Evolutionary conservation across 257 asterid species (phyloP).

Genomic region (Solanum etuberosum): DNA sequence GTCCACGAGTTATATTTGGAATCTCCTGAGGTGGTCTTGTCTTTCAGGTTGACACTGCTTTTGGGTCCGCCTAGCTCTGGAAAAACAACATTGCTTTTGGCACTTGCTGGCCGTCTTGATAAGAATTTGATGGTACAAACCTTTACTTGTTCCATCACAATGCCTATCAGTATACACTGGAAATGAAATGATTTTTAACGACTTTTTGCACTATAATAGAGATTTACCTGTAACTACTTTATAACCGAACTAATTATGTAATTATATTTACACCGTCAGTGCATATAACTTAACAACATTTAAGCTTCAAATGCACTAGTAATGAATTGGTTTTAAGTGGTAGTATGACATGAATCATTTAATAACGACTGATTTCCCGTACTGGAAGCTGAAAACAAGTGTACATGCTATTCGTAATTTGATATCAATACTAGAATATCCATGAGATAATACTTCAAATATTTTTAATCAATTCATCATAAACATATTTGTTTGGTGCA

Average conservation of each 20-base stretch:
- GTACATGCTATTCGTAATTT: background rate
- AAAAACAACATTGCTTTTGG: constrained; percentile 78
- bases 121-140: constrained; percentile 40
- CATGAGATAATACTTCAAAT: background rate
- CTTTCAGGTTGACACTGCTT: constrained; percentile 59
- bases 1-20: background rate
- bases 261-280: background rate
- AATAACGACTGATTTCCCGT: background rate
- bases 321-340: background rate
- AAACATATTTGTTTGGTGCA: background rate
- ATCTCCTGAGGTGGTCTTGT: background rate
- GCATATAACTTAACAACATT: background rate
- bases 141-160: background rate
- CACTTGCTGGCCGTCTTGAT: constrained; percentile 68
- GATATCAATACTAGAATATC: background rate
- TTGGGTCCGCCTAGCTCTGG: constrained; percentile 85
- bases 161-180: background rate
- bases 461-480: background rate
- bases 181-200: background rate
- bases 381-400: background rate
- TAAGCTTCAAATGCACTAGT: background rate
- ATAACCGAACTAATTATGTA: background rate
- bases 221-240: background rate
- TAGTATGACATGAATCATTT: background rate
- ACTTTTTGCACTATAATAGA: background rate